These are phyloP conservation scores for Trifolium fragiferum DNA, from an alignment of 306 rosid species.

Conservation along the genomic window DNA sequence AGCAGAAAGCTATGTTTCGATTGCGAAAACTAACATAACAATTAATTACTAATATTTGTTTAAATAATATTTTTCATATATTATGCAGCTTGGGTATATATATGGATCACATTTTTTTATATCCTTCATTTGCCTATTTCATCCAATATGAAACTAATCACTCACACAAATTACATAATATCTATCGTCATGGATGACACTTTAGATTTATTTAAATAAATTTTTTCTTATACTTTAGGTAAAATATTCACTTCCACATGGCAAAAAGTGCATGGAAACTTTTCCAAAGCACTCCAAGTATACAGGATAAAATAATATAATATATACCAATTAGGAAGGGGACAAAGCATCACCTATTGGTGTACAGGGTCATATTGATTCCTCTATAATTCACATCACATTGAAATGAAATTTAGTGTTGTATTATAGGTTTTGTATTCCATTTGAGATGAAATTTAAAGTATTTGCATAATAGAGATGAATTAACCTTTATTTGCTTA, in stretches of 20 bases:
- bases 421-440: background rate
- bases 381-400: conserved; percentile 32
- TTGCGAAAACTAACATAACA: background rate
- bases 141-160: background rate
- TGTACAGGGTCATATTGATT: conserved; percentile 32
- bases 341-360: conserved; percentile 10
- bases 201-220: background rate
- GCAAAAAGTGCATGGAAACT: conserved; percentile 41
- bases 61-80: background rate
- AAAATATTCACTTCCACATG: conserved; percentile 40
- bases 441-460: conserved; percentile 19
- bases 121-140: background rate
- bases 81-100: background rate
- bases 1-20: too few species aligned
- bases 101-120: background rate
- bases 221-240: background rate
- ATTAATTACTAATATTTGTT: too few species aligned
- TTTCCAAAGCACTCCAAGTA: conserved; percentile 29
- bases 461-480: background rate
- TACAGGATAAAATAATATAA: conserved; percentile 4
- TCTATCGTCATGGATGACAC: conserved; percentile 11
- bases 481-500: background rate
- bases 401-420: conserved; percentile 5
- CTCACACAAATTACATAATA: background rate
- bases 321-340: conserved; percentile 29